Conservation (phyloP, 441 rosid species). For the Erodium texanum region DNA sequence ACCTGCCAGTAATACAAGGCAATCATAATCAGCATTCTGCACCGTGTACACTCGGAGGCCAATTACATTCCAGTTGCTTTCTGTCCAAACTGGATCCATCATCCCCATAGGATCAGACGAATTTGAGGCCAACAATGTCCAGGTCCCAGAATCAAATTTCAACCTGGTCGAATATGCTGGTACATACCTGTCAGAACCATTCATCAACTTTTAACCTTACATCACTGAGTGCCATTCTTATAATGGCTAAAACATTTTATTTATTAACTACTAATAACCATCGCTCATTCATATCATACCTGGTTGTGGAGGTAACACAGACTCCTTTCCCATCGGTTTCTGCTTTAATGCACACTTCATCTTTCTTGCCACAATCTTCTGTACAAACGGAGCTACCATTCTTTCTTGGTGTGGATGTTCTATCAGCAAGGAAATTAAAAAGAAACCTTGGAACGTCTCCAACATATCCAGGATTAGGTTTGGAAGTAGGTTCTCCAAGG, state of each 20-base stretch:
- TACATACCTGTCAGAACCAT: constrained; percentile 46
- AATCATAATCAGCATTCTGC: constrained; percentile 54
- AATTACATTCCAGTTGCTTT: constrained; percentile 78
- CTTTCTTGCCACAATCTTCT: constrained; percentile 45
- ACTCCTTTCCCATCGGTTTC: constrained; percentile 60
- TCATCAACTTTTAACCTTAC: not conserved
- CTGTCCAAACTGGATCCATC: constrained; percentile 87
- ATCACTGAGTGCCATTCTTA: too few relatives aligned
- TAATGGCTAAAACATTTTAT: not conserved
- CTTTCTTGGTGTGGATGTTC: constrained; percentile 43
- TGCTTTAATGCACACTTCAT: constrained; percentile 63
- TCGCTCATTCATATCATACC: constrained; percentile 33
- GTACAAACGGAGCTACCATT: constrained; percentile 44
- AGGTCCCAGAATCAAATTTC: constrained; percentile 52
- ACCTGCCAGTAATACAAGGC: constrained; percentile 55
- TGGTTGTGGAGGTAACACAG: constrained; percentile 75
- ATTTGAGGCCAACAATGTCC: constrained; percentile 60
- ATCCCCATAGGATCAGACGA: constrained; percentile 56
- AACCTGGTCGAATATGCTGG: constrained; percentile 91
- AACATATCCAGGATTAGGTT: constrained; percentile 51
- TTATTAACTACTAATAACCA: constrained; percentile 2
- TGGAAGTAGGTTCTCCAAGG: constrained; percentile 74
- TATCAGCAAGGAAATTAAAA: constrained; percentile 89
- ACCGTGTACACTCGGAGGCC: constrained; percentile 55
- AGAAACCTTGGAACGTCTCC: constrained; percentile 70